Conservation (phyloP, 2,329 filamentous ascomycete genomes). For the Aspergillus fumigatiaffinis region DNA sequence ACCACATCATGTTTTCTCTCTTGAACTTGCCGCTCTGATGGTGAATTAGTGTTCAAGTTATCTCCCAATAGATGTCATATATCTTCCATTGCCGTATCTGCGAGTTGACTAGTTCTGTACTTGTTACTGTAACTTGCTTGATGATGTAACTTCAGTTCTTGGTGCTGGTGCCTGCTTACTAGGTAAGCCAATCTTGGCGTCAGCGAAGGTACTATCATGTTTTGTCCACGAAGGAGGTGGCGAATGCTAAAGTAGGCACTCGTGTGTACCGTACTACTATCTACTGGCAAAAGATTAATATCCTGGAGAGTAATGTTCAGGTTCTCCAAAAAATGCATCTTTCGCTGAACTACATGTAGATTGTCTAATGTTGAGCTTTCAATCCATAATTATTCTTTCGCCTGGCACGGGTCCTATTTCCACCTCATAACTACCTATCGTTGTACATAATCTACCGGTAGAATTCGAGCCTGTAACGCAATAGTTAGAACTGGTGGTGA, state of each 20-base stretch:
- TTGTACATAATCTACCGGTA: constrained; percentile 56
- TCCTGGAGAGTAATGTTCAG: constrained; percentile 8
- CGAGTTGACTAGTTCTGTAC: neutral
- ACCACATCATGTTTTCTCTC: neutral
- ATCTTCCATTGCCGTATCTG: too few species aligned
- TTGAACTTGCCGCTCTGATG: neutral
- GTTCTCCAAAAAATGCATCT: constrained; percentile 4
- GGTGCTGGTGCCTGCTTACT: neutral
- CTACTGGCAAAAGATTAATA: neutral
- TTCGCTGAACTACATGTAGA: constrained; percentile 16
- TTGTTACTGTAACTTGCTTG: neutral
- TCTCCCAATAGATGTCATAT: neutral
- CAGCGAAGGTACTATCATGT: neutral
- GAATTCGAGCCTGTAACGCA: constrained; percentile 76
- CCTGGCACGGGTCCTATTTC: constrained; percentile 15
- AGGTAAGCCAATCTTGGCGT: neutral
- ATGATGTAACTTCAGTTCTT: neutral
- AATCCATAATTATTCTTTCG: constrained; percentile 22
- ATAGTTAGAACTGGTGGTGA: constrained; percentile 37
- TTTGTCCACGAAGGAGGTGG: neutral
- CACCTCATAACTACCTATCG: constrained; percentile 6
- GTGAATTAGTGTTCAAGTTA: neutral
- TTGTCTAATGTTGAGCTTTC: constrained; percentile 27
- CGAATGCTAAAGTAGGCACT: neutral
- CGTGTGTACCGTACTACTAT: neutral